Evolutionary conservation across 768 basidiomycete genomes (phyloP).

Genomic region (Pleurotus eryngii): DNA sequence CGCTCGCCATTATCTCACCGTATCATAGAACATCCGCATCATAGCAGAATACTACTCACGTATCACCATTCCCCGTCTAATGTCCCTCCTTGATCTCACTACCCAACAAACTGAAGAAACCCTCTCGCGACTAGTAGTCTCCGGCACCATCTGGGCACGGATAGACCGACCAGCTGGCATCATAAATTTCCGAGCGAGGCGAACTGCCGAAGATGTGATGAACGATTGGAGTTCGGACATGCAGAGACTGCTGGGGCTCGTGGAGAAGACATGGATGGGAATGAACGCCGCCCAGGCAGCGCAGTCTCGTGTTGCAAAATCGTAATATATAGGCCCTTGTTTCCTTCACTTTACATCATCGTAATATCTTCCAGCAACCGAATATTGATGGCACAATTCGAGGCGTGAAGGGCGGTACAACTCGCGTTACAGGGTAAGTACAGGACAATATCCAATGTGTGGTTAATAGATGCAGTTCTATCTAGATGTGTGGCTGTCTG

Average conservation of each 20-base stretch:
- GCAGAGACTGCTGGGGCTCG: constrained; percentile 83
- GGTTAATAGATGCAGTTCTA: too few relatives aligned
- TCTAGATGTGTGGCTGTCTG: too few relatives aligned
- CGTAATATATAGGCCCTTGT: constrained; percentile 15
- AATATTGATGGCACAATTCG: too few relatives aligned
- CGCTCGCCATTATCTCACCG: constrained; percentile 4
- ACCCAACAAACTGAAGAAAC: constrained; percentile 82
- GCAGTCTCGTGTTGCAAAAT: constrained; percentile 54
- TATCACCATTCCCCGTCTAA: constrained; percentile 80
- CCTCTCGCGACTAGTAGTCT: constrained; percentile 86
- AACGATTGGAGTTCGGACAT: constrained; percentile 99
- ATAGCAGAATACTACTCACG: constrained; percentile 93
- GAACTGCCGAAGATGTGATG: constrained; percentile 88
- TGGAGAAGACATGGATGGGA: constrained; percentile 99
- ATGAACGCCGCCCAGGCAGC: constrained; percentile 89
- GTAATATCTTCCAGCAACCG: too few relatives aligned
- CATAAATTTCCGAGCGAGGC: constrained; percentile 81
- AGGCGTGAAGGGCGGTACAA: too few relatives aligned
- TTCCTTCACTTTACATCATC: too few relatives aligned
- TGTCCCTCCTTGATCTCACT: constrained; percentile 82
- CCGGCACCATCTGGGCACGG: constrained; percentile 89
- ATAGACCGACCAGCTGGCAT: constrained; percentile 90
- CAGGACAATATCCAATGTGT: too few relatives aligned
- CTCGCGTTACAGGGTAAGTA: too few relatives aligned
- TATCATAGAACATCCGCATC: constrained; percentile 85